Percentiles rank a stretch among this genome's conserved stretches.
phyloP scores from a whole-genome alignment of 192 early-diverging fungal genomes.

The Chytriomyces hyalinus region DNA sequence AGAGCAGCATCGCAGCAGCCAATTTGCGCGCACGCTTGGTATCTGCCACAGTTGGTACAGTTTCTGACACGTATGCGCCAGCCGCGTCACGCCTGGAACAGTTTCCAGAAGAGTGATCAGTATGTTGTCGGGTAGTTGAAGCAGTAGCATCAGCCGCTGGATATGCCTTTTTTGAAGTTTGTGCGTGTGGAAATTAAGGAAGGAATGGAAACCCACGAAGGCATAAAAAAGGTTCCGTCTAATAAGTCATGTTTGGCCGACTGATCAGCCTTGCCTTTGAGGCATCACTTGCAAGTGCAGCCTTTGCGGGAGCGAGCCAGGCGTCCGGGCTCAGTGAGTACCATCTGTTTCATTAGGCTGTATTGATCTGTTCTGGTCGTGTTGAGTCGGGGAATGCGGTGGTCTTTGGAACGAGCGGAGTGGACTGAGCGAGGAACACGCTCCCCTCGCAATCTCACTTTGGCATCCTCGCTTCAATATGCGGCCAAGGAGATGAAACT shows the following conservation, averaged over 20 bases:
- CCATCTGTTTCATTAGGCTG: background rate
- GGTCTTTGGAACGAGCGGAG: background rate
- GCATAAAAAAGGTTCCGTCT: background rate
- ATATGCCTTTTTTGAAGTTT: too few relatives aligned
- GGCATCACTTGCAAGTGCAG: constrained; percentile 42
- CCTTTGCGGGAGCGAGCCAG: constrained; percentile 43
- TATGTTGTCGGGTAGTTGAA: constrained; percentile 3
- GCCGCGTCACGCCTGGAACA: background rate
- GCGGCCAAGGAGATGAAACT: background rate
- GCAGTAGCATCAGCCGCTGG: background rate
- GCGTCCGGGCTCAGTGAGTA: constrained; percentile 41
- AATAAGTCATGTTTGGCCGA: constrained; percentile 33
- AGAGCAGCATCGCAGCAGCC: constrained; percentile 14
- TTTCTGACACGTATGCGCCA: background rate
- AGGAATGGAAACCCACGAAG: too few relatives aligned
- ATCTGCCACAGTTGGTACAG: constrained; percentile 11
- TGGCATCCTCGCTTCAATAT: background rate
- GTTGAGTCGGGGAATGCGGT: too few relatives aligned
- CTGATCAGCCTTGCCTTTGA: constrained; percentile 42
- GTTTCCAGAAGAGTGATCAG: constrained; percentile 8
- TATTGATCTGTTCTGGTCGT: background rate
- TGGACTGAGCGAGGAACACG: background rate
- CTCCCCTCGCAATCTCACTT: background rate
- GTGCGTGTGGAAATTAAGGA: too few relatives aligned
- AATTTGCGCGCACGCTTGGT: constrained; percentile 8